Percentiles rank a stretch among this genome's conserved stretches.
Evolutionary conservation across 2,329 filamentous ascomycete species (phyloP).

Genomic region (Akanthomyces muscarius): DNA sequence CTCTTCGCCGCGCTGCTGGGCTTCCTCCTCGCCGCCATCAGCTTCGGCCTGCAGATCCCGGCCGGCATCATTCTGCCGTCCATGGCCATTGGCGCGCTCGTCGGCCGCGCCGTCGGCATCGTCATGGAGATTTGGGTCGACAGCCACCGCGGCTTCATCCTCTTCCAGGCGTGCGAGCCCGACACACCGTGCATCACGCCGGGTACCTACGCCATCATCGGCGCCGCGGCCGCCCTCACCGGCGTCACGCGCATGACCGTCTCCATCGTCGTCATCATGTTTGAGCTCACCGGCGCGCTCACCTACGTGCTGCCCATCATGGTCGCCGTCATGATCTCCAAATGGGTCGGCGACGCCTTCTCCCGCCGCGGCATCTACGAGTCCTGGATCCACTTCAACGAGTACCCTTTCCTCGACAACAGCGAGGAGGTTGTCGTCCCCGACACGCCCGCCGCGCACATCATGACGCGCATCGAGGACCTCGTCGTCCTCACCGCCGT

Average conservation of each 20-base stretch:
- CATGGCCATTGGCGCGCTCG: constrained; percentile 90
- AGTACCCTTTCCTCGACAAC: constrained; percentile 93
- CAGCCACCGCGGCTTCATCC: constrained; percentile 69
- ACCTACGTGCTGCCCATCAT: constrained; percentile 98
- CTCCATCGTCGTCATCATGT: constrained; percentile 99
- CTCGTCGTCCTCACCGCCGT: constrained; percentile 82
- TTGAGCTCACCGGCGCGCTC: constrained; percentile 92
- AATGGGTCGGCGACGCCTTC: constrained; percentile 97
- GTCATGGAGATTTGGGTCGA: constrained; percentile 84
- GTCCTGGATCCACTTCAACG: constrained; percentile 93
- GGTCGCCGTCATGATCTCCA: constrained; percentile 96
- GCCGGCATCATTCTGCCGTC: constrained; percentile 94
- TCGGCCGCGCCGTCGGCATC: constrained; percentile 84
- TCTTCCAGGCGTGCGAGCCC: constrained; percentile 77
- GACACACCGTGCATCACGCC: constrained; percentile 87
- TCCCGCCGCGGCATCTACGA: constrained; percentile 94
- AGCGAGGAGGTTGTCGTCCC: constrained; percentile 76
- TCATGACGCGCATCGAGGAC: constrained; percentile 93
- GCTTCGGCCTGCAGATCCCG: constrained; percentile 90
- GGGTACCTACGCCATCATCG: constrained; percentile 93
- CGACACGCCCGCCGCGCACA: constrained; percentile 77
- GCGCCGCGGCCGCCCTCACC: constrained; percentile 87
- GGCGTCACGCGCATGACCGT: constrained; percentile 96
- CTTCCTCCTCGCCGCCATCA: constrained; percentile 79
- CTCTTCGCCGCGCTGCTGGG: constrained; percentile 78